Conservation (phyloP, 805 yeast genomes). For the Starmerella asiatica region DNA sequence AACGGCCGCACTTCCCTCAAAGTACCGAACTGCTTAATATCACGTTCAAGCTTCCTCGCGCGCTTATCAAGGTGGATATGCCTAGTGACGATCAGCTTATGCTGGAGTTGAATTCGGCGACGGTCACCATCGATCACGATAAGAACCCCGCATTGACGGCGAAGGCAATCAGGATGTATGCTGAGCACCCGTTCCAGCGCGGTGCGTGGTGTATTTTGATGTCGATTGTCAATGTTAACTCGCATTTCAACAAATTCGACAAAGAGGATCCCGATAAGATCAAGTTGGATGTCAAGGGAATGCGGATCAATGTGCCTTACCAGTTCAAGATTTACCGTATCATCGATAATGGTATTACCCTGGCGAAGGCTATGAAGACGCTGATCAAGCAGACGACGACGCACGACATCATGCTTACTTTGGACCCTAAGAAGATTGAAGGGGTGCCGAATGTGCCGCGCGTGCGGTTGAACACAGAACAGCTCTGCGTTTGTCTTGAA, state of each 20-base stretch:
- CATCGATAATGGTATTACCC: constrained; percentile 63
- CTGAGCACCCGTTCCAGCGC: constrained; percentile 36
- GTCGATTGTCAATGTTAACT: constrained; percentile 22
- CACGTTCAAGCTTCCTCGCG: constrained; percentile 7
- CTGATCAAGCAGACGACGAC: constrained; percentile 24
- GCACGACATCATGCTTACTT: constrained; percentile 18
- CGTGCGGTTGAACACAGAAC: constrained; percentile 41
- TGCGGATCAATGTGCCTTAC: constrained; percentile 44
- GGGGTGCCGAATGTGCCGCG: constrained; percentile 29
- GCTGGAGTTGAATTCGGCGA: constrained; percentile 31
- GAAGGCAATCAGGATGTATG: constrained; percentile 34
- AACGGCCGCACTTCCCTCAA: neutral
- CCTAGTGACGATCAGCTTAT: constrained; percentile 38
- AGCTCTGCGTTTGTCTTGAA: constrained; percentile 53
- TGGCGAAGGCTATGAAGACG: constrained; percentile 54
- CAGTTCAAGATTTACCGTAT: constrained; percentile 61
- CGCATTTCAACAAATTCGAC: constrained; percentile 13
- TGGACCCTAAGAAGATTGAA: constrained; percentile 22
- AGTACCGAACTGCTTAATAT: constrained; percentile 1
- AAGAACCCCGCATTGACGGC: constrained; percentile 26
- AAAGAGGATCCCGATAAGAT: constrained; percentile 14
- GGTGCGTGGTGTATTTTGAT: constrained; percentile 29
- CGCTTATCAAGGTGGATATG: constrained; percentile 30
- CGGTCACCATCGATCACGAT: constrained; percentile 16
- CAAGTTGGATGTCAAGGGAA: constrained; percentile 23